Evolutionary conservation across 306 rosid species (phyloP).

Genomic region (Castanea sativa): DNA sequence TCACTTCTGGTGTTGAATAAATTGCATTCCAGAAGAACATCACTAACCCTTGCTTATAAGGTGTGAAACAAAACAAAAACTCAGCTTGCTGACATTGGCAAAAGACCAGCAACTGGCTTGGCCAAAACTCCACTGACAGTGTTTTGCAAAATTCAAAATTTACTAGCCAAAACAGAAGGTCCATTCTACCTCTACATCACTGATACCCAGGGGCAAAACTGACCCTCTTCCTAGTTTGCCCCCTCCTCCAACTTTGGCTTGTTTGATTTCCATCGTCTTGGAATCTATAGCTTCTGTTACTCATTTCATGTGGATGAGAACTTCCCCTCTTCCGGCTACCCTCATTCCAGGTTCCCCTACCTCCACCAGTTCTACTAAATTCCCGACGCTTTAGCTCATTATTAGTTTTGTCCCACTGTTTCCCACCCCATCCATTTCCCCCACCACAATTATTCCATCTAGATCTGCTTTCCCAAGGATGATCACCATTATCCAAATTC

Average conservation of each 20-base stretch:
- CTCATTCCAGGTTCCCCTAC: constrained; percentile 31
- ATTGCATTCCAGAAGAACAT: neutral
- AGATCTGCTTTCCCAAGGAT: constrained; percentile 32
- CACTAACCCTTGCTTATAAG: neutral
- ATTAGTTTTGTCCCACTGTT: constrained; percentile 28
- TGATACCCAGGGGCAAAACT: constrained; percentile 27
- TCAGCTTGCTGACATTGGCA: neutral
- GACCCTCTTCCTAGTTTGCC: constrained; percentile 38
- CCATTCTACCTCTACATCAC: constrained; percentile 5
- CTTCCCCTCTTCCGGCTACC: constrained; percentile 34
- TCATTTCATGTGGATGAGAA: constrained; percentile 18
- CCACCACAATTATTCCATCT: constrained; percentile 26
- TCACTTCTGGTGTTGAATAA: neutral
- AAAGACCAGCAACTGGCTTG: constrained; percentile 6
- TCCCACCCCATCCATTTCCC: constrained; percentile 34
- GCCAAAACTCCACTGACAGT: constrained; percentile 5
- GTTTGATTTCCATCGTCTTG: constrained; percentile 40
- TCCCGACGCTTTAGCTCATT: constrained; percentile 35
- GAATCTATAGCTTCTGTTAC: constrained; percentile 36
- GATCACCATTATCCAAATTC: constrained; percentile 21
- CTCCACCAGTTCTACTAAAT: constrained; percentile 25
- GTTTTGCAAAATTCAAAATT: constrained; percentile 5
- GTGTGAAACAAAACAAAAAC: neutral
- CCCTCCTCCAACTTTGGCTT: constrained; percentile 42
- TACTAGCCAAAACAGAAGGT: constrained; percentile 2